Conservation (phyloP, 2,329 filamentous ascomycete species). For the Colletotrichum sp. region DNA sequence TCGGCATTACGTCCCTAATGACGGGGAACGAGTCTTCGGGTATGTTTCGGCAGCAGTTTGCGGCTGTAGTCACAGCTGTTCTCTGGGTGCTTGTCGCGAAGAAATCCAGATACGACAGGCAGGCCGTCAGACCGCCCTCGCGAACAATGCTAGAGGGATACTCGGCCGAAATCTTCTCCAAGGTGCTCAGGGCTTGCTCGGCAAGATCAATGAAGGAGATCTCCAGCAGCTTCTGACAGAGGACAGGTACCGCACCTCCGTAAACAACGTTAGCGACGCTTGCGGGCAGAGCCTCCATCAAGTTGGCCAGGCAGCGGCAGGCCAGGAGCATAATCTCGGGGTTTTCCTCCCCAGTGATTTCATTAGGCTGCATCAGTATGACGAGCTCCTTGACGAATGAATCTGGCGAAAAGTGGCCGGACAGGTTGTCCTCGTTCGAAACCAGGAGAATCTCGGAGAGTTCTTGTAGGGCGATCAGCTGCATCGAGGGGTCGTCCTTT, state of each 20-base stretch:
- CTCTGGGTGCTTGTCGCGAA: constrained; percentile 97
- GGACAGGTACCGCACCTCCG: constrained; percentile 90
- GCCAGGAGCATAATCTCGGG: constrained; percentile 97
- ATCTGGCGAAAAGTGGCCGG: constrained; percentile 93
- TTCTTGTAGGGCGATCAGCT: constrained; percentile 91
- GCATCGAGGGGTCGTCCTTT: constrained; percentile 84
- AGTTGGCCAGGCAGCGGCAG: constrained; percentile 91
- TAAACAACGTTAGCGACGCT: constrained; percentile 97
- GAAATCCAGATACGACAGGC: constrained; percentile 94
- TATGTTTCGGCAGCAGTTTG: constrained; percentile 97
- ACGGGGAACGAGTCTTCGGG: constrained; percentile 92
- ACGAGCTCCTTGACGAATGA: constrained; percentile 96
- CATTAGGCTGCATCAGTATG: constrained; percentile 86
- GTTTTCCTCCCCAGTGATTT: constrained; percentile 83
- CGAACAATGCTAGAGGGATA: constrained; percentile 95
- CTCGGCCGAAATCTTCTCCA: constrained; percentile 97
- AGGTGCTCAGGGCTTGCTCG: constrained; percentile 93
- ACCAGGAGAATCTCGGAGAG: constrained; percentile 92
- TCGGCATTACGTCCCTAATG: constrained; percentile 95
- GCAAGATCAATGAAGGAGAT: constrained; percentile 98
- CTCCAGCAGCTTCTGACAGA: constrained; percentile 94
- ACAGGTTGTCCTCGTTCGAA: constrained; percentile 94
- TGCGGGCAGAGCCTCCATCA: constrained; percentile 95
- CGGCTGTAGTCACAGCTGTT: constrained; percentile 94
- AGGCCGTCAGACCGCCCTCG: constrained; percentile 94